These are phyloP conservation scores for Rhizophagus sp. DNA, from an alignment of 192 early-diverging fungal species.

Conservation along the genomic window DNA sequence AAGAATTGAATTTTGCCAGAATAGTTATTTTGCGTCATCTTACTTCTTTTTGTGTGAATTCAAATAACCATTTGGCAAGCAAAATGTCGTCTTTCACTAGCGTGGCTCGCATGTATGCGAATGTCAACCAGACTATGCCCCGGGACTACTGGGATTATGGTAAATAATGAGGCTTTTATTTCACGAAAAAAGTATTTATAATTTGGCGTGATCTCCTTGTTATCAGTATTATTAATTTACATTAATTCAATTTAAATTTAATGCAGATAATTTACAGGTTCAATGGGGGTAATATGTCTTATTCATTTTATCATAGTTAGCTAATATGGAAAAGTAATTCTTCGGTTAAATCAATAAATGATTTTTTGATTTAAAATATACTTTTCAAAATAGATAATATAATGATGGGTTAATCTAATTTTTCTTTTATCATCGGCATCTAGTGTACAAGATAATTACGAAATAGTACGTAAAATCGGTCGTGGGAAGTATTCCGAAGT, in stretches of 20 bases:
- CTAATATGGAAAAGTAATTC: not conserved
- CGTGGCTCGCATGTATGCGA: constrained; percentile 87
- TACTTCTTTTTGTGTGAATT: not conserved
- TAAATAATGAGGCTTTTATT: not conserved
- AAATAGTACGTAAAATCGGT: constrained; percentile 96
- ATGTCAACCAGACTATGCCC: constrained; percentile 80
- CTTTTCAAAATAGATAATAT: not conserved
- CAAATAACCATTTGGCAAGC: not conserved
- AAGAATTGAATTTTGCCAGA: not conserved
- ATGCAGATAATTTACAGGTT: constrained; percentile 74
- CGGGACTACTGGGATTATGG: constrained; percentile 95
- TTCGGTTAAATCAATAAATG: not conserved
- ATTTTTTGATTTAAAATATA: not conserved
- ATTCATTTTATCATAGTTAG: not conserved
- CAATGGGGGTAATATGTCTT: constrained; percentile 82
- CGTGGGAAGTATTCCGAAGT: constrained; percentile 99
- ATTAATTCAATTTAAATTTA: too few species aligned
- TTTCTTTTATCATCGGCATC: not conserved
- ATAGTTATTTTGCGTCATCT: not conserved
- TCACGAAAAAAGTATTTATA: not conserved
- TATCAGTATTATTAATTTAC: not conserved
- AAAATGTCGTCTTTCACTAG: constrained; percentile 48
- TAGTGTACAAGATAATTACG: constrained; percentile 93
- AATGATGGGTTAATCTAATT: not conserved
- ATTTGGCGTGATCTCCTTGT: not conserved